A percentile compares a stretch with the other conserved stretches of the same genome.
phyloP scores from a whole-genome alignment of 2,329 filamentous ascomycete species.

The Venturiaceae sp. region DNA sequence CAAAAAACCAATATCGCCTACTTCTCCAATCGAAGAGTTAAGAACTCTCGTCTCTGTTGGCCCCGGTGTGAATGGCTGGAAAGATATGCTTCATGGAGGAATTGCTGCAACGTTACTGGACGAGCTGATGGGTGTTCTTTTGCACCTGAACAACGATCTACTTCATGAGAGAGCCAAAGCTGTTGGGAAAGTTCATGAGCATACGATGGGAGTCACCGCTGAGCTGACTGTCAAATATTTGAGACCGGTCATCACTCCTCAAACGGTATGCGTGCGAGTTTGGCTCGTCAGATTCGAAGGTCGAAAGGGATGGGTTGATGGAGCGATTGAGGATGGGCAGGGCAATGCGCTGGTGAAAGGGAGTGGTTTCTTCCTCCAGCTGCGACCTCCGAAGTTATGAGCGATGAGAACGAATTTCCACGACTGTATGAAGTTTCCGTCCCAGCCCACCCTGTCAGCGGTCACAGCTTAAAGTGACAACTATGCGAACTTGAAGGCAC shows the following conservation, averaged over 20 bases:
- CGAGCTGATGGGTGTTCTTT: constrained; percentile 41
- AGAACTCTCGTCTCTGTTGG: constrained; percentile 34
- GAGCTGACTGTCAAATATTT: constrained; percentile 1
- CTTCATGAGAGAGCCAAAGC: constrained; percentile 9
- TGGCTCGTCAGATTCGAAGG: constrained; percentile 1
- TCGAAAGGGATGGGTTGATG: not conserved
- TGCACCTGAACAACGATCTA: constrained; percentile 3
- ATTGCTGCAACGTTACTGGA: constrained; percentile 49
- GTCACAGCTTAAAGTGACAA: not conserved
- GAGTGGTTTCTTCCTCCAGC: not conserved
- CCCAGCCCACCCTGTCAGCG: not conserved
- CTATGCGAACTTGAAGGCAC: no score
- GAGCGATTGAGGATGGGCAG: not conserved
- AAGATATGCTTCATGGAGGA: constrained; percentile 46
- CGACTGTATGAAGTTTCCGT: not conserved
- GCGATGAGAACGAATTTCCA: not conserved
- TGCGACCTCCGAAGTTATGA: not conserved
- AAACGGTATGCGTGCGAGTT: not conserved
- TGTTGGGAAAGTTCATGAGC: not conserved
- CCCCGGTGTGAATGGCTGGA: constrained; percentile 43
- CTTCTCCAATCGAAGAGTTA: constrained; percentile 1
- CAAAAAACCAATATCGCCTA: not conserved
- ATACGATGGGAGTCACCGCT: not conserved
- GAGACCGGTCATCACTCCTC: not conserved
- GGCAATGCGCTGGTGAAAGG: not conserved